phyloP scores from a whole-genome alignment of 306 rosid species.

The Dryas octopetala region DNA sequence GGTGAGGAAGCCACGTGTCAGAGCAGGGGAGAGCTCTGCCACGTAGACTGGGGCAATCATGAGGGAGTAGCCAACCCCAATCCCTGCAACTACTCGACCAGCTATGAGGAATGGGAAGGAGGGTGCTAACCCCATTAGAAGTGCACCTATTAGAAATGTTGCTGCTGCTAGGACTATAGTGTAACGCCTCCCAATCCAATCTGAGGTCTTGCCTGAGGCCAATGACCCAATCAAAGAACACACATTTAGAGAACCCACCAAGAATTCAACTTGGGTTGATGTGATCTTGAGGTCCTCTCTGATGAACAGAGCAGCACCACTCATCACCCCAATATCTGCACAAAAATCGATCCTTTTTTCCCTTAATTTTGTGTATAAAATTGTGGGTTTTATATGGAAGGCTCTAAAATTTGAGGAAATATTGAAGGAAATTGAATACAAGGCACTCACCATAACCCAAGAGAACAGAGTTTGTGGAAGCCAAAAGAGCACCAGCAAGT shows the following conservation, averaged over 20 bases:
- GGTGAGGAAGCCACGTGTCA: constrained; percentile 71
- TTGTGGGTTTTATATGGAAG: neutral
- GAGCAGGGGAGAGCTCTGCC: constrained; percentile 69
- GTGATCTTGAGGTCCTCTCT: constrained; percentile 32
- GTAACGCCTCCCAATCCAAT: constrained; percentile 43
- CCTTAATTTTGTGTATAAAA: neutral
- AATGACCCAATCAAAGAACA: constrained; percentile 42
- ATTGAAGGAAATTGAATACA: neutral
- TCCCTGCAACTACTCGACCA: constrained; percentile 65
- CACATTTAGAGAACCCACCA: constrained; percentile 45
- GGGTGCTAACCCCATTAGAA: constrained; percentile 69
- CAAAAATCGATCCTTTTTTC: neutral
- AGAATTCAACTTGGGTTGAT: constrained; percentile 32
- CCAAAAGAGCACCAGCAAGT: constrained; percentile 44
- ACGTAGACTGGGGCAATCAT: constrained; percentile 78
- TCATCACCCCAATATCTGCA: constrained; percentile 51
- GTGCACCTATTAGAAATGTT: constrained; percentile 60
- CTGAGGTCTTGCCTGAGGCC: constrained; percentile 41
- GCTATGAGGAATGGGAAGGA: constrained; percentile 49
- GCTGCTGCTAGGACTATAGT: constrained; percentile 46
- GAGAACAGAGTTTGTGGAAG: constrained; percentile 48
- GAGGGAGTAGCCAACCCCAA: constrained; percentile 72
- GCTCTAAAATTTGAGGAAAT: no score
- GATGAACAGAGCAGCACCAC: constrained; percentile 45
- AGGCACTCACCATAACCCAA: constrained; percentile 41